These are phyloP conservation scores for Auxenochlorella protothecoides DNA, from an alignment of 139 green algal genomes.

Conservation along the genomic window DNA sequence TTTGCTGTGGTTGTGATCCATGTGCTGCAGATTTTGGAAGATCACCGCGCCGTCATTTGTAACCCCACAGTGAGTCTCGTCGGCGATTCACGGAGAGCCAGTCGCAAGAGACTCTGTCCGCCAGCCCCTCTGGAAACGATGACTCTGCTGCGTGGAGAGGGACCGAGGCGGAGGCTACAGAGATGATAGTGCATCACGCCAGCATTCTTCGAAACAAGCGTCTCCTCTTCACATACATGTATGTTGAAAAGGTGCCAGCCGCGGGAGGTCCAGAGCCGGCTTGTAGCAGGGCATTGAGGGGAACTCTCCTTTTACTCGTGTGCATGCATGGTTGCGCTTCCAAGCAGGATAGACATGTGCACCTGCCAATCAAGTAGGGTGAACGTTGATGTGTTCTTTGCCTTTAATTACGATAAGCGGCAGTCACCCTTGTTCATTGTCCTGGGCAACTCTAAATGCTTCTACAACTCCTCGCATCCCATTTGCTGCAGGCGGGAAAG, in stretches of 20 bases:
- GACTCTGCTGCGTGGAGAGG: conserved; percentile 8
- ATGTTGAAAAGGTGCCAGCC: neutral
- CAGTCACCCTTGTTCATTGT: neutral
- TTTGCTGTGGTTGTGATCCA: neutral
- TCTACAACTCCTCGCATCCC: no score
- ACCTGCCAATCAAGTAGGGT: no score
- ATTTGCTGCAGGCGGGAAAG: no score
- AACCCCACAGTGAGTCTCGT: conserved; percentile 7
- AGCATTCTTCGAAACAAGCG: conserved; percentile 49
- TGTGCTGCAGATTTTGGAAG: neutral
- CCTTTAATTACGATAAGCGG: neutral
- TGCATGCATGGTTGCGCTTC: no score
- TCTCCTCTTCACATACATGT: conserved; percentile 40
- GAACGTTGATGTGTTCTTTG: no score
- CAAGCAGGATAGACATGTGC: no score
- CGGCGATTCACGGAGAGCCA: conserved; percentile 3
- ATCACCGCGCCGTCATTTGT: no score
- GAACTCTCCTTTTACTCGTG: neutral
- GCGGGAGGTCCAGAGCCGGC: neutral
- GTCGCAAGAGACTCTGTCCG: conserved; percentile 1
- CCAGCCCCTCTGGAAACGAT: neutral
- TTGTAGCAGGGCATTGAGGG: neutral
- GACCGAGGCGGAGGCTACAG: conserved; percentile 28
- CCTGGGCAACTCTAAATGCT: neutral
- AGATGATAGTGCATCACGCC: conserved; percentile 43